phyloP scores from a whole-genome alignment of 441 rosid species.

The Pelargonium hybrid region DNA sequence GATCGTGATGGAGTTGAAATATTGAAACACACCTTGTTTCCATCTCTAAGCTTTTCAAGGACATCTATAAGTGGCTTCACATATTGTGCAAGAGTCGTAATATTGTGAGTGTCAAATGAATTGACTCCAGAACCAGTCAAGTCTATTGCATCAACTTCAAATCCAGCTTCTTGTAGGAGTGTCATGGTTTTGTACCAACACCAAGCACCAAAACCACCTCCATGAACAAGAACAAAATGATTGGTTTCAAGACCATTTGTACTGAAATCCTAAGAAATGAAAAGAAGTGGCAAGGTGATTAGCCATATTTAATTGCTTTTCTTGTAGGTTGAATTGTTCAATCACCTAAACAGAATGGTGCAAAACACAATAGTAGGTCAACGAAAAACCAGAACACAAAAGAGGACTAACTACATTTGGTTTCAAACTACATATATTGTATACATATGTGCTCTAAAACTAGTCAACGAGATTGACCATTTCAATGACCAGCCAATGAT shows the following conservation, averaged over 20 bases:
- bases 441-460: background rate
- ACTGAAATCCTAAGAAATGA: constrained; percentile 10
- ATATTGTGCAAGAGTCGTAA: constrained; percentile 37
- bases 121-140: constrained; percentile 29
- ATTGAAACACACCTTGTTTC: constrained; percentile 47
- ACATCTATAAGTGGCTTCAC: constrained; percentile 68
- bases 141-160: constrained; percentile 27
- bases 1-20: constrained; percentile 16
- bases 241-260: constrained; percentile 18
- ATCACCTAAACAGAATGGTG: background rate
- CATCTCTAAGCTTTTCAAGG: constrained; percentile 53
- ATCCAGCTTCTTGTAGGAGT: constrained; percentile 23
- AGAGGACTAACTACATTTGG: background rate
- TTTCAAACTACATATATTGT: too few relatives aligned
- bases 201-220: constrained; percentile 36
- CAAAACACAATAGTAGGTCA: background rate
- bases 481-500: background rate
- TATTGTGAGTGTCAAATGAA: constrained; percentile 15
- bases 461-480: background rate
- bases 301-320: background rate
- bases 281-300: background rate
- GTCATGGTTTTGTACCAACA: constrained; percentile 35
- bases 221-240: constrained; percentile 31
- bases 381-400: background rate
- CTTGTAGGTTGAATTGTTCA: background rate